These are phyloP conservation scores for Hemisphaericaspora xylanilytica DNA, from an alignment of 1,139 yeast species.

Conservation along the genomic window DNA sequence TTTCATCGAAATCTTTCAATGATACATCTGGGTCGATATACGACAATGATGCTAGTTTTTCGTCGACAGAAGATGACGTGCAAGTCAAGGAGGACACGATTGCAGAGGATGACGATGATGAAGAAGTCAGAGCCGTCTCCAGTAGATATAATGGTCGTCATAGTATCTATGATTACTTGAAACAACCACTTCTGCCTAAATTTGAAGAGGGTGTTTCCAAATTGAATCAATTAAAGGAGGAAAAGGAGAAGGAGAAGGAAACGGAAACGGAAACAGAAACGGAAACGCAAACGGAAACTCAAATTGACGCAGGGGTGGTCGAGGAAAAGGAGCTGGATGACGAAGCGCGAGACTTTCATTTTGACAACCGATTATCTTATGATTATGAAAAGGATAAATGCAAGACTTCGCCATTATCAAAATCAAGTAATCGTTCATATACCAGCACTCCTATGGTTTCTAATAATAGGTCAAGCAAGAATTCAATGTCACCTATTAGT, in stretches of 20 bases:
- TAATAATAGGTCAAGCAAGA: not conserved
- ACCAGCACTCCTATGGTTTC: not conserved
- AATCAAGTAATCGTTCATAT: not conserved
- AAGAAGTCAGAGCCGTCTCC: slow-evolving; percentile 2
- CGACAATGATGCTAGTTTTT: not conserved
- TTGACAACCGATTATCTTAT: not conserved
- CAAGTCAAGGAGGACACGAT: not conserved
- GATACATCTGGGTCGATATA: not conserved
- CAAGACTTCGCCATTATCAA: not conserved
- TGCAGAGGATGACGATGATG: not conserved
- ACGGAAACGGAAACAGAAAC: slow-evolving; percentile 4
- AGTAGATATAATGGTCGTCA: not conserved
- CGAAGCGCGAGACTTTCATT: no score
- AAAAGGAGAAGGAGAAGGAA: not conserved
- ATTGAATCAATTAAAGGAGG: not conserved
- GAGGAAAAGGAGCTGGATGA: no score
- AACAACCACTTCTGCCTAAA: not conserved
- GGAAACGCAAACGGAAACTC: no score
- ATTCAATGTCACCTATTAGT: not conserved
- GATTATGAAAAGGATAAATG: not conserved
- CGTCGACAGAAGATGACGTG: slow-evolving; percentile 1
- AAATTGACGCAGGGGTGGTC: no score
- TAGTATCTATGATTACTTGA: not conserved
- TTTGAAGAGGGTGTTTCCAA: not conserved
- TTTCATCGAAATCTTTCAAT: slow-evolving; percentile 2